These are phyloP conservation scores for Gastrodia elata DNA, from an alignment of 106 monocot genomes.

Conservation along the genomic window DNA sequence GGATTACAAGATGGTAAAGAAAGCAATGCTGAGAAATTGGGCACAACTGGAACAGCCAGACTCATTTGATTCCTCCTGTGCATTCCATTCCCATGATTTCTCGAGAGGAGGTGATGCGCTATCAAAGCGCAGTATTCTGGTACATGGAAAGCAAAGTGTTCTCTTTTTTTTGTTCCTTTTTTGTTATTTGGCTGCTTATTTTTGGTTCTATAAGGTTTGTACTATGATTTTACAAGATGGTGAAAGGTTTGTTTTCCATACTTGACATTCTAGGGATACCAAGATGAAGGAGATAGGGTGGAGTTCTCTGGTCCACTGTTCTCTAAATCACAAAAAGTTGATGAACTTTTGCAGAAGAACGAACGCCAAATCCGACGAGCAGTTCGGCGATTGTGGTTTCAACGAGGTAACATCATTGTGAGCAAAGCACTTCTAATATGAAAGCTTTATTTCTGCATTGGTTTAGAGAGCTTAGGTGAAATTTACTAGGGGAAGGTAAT, in stretches of 20 bases:
- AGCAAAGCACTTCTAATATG: neutral
- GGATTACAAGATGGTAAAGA: constrained; percentile 28
- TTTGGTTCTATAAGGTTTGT: too few species aligned
- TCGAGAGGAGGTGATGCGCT: constrained; percentile 21
- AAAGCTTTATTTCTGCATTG: neutral
- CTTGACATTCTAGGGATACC: constrained; percentile 21
- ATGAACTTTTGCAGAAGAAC: constrained; percentile 48
- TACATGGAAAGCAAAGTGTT: constrained; percentile 6
- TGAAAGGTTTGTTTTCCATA: neutral
- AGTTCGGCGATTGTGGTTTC: constrained; percentile 59
- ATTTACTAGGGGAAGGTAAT: too few species aligned
- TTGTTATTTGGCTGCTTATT: constrained; percentile 3
- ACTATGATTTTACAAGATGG: neutral
- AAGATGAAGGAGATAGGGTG: constrained; percentile 47
- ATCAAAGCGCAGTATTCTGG: constrained; percentile 32
- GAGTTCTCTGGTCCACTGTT: constrained; percentile 69
- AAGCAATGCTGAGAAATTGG: constrained; percentile 52
- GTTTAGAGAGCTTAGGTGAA: too few species aligned
- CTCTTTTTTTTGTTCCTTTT: neutral
- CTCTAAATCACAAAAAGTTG: constrained; percentile 42
- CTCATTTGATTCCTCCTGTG: constrained; percentile 56
- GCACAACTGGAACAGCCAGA: constrained; percentile 46
- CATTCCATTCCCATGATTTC: constrained; percentile 38
- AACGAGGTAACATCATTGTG: constrained; percentile 32
- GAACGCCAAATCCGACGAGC: constrained; percentile 59